Evolutionary conservation across 2,329 filamentous ascomycete genomes (phyloP).

Genomic region (Pseudocercospora cruenta): DNA sequence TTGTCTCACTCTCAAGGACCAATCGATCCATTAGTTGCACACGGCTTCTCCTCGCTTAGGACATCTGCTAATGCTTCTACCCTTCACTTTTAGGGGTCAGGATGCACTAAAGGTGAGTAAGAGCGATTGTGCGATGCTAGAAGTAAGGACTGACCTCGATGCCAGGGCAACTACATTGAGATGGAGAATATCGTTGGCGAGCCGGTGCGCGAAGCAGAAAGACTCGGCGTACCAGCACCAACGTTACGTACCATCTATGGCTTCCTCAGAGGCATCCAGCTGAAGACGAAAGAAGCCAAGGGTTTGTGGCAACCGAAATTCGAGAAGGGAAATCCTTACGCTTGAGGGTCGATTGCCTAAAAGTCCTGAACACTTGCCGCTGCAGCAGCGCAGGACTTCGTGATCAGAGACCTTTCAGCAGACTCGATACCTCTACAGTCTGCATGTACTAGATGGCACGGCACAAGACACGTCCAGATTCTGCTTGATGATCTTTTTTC

Average conservation of each 20-base stretch:
- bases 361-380: not conserved
- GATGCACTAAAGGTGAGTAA: constrained; percentile 53
- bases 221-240: constrained; percentile 54
- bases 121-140: constrained; percentile 4
- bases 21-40: too few relatives aligned
- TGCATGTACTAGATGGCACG: not conserved
- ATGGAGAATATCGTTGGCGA: constrained; percentile 61
- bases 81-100: too few relatives aligned
- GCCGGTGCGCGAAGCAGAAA: constrained; percentile 57
- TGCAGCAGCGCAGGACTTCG: not conserved
- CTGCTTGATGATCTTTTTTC: not conserved
- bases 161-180: constrained; percentile 58
- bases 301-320: constrained; percentile 40
- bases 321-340: constrained; percentile 28
- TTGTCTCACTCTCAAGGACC: too few relatives aligned
- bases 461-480: not conserved
- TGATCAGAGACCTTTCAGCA: not conserved
- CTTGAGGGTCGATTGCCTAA: not conserved
- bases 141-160: constrained; percentile 1
- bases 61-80: too few relatives aligned
- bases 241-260: constrained; percentile 55
- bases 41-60: too few relatives aligned
- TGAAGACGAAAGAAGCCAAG: constrained; percentile 51
- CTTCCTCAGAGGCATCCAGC: constrained; percentile 54
- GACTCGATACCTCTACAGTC: not conserved